These are phyloP conservation scores for Nicotiana tomentosiformis DNA, from an alignment of 257 asterid species.

Conservation along the genomic window DNA sequence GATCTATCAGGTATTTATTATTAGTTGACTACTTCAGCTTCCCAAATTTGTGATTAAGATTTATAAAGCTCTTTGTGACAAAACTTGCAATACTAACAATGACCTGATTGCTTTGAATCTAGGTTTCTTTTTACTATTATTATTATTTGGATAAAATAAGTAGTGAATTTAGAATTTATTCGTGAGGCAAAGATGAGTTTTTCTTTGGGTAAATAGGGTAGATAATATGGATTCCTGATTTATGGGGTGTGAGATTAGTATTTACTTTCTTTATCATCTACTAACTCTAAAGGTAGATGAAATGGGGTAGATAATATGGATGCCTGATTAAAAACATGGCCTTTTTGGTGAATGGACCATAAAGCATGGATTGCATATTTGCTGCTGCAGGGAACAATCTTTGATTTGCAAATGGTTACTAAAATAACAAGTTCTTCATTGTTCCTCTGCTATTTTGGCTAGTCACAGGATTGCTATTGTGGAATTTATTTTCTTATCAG, in stretches of 20 bases:
- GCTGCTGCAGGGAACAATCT: not conserved
- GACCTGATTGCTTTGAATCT: not conserved
- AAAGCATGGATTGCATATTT: constrained; percentile 2
- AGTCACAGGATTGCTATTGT: not conserved
- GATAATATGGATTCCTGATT: not conserved
- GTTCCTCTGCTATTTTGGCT: not conserved
- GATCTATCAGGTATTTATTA: constrained; percentile 76
- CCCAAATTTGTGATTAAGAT: constrained; percentile 7
- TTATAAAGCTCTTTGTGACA: not conserved
- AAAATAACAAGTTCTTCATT: not conserved
- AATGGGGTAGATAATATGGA: not conserved
- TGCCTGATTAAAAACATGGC: not conserved
- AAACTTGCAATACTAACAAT: not conserved
- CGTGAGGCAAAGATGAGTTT: not conserved
- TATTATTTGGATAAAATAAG: no score
- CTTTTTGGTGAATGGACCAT: not conserved
- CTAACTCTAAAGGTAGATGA: not conserved
- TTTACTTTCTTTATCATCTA: not conserved
- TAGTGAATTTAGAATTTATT: no score
- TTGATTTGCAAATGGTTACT: not conserved
- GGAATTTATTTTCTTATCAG: not conserved
- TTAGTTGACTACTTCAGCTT: constrained; percentile 1
- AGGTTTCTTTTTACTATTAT: not conserved
- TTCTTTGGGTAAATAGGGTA: not conserved
- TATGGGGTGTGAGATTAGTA: constrained; percentile 1